phyloP scores from a whole-genome alignment of 75 land plant genomes.

The Adiantum capillusveneris region DNA sequence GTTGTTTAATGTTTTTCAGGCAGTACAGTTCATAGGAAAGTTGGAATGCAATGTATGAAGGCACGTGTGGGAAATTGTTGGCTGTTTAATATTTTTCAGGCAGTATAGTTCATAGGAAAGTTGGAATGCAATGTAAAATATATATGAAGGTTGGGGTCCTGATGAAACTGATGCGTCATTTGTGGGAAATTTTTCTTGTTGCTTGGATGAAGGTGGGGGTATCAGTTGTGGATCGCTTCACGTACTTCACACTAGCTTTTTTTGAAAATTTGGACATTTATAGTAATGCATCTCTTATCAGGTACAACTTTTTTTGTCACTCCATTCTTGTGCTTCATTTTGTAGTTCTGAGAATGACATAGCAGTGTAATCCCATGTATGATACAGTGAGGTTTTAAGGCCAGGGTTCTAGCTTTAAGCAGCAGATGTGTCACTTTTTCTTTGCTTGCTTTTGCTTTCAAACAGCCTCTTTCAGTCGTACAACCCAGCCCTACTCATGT shows the following conservation, averaged over 20 bases:
- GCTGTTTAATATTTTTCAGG: too few relatives aligned
- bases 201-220: slow-evolving; percentile 77
- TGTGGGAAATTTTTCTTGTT: too few relatives aligned
- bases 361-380: not conserved
- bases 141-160: too few relatives aligned
- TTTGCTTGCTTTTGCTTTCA: not conserved
- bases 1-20: too few relatives aligned
- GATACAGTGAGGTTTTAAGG: too few relatives aligned
- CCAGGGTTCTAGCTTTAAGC: too few relatives aligned
- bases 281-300: slow-evolving; percentile 67
- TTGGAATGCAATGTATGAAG: too few relatives aligned
- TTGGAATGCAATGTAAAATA: too few relatives aligned
- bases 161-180: too few relatives aligned
- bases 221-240: slow-evolving; percentile 96
- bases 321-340: not conserved
- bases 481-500: slow-evolving; percentile 69
- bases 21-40: too few relatives aligned
- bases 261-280: slow-evolving; percentile 89
- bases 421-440: not conserved
- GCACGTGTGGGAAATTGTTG: too few relatives aligned
- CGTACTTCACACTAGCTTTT: slow-evolving; percentile 93
- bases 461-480: slow-evolving; percentile 83
- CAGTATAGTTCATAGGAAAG: too few relatives aligned
- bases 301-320: slow-evolving; percentile 21
- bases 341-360: not conserved